These are phyloP conservation scores for Ceratobasidium papillatum DNA, from an alignment of 1,284 basidiomycete genomes.

Conservation along the genomic window DNA sequence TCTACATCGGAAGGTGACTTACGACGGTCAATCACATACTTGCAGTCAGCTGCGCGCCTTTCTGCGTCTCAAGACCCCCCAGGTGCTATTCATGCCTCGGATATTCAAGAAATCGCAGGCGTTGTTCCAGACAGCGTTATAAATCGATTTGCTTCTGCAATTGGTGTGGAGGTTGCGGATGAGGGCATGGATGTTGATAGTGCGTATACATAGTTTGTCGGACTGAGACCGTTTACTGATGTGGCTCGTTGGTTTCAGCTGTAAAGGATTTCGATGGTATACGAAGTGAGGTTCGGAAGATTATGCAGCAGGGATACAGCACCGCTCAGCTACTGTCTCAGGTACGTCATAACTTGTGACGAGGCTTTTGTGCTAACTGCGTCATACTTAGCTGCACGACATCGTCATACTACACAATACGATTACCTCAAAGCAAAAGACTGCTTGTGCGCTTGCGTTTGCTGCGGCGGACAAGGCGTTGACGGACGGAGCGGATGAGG, in stretches of 20 bases:
- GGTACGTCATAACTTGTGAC: conserved; percentile 57
- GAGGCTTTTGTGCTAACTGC: conserved; percentile 37
- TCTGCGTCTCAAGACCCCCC: conserved; percentile 74
- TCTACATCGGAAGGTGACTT: conserved; percentile 90
- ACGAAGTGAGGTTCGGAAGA: conserved; percentile 72
- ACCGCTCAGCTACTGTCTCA: conserved; percentile 90
- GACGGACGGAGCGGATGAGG: conserved; percentile 98
- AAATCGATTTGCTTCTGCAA: conserved; percentile 68
- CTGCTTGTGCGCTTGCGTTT: conserved; percentile 82
- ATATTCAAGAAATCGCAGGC: conserved; percentile 97
- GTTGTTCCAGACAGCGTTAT: conserved; percentile 86
- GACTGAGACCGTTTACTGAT: not conserved
- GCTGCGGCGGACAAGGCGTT: conserved; percentile 97
- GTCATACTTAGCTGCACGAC: conserved; percentile 80
- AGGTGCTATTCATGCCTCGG: conserved; percentile 72
- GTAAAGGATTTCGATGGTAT: conserved; percentile 71
- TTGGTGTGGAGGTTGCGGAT: conserved; percentile 75
- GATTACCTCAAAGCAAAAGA: conserved; percentile 83
- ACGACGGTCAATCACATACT: conserved; percentile 96
- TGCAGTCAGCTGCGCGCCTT: conserved; percentile 93
- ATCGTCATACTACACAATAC: conserved; percentile 84
- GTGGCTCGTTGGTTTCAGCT: conserved; percentile 21
- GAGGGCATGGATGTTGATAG: conserved; percentile 63
- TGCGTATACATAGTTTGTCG: conserved; percentile 21
- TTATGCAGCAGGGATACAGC: conserved; percentile 91